Conservation (phyloP, 2,329 filamentous ascomycete species). For the Diaporthe sp. region DNA sequence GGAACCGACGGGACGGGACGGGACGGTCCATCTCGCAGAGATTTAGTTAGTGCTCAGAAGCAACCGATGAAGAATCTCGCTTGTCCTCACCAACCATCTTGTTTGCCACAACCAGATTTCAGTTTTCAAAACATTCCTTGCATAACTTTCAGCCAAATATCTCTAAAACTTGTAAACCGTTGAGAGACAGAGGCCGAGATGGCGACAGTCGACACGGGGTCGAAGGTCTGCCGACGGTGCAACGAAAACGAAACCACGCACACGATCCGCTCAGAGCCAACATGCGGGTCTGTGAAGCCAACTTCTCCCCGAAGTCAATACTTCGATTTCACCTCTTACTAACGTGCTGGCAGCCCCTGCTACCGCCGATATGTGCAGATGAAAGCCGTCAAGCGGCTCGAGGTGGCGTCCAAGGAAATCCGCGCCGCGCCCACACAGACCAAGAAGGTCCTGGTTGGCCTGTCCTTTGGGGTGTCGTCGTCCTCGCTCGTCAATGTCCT, state of each 20-base stretch:
- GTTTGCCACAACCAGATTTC: not conserved
- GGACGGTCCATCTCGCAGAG: conserved; percentile 32
- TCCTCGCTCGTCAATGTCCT: conserved; percentile 82
- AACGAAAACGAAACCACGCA: conserved; percentile 62
- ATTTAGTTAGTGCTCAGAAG: conserved; percentile 22
- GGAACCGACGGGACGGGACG: conserved; percentile 35
- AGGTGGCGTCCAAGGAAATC: conserved; percentile 64
- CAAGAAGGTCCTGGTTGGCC: conserved; percentile 76
- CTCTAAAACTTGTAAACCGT: too few relatives aligned
- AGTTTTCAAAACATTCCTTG: not conserved
- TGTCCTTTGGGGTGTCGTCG: conserved; percentile 89
- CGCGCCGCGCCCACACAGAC: conserved; percentile 52
- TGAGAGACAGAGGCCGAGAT: conserved; percentile 4
- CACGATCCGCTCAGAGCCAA: conserved; percentile 68
- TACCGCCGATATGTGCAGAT: conserved; percentile 82
- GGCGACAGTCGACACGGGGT: conserved; percentile 40
- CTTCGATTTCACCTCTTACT: not conserved
- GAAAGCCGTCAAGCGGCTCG: conserved; percentile 83
- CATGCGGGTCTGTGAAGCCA: conserved; percentile 67
- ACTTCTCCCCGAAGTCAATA: not conserved
- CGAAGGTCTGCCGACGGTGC: conserved; percentile 68
- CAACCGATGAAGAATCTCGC: not conserved
- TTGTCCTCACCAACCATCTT: not conserved
- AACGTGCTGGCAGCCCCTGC: conserved; percentile 69
- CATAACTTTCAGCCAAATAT: not conserved